These are phyloP conservation scores for Candida vartiovaarae DNA, from an alignment of 805 yeast genomes.

Conservation along the genomic window DNA sequence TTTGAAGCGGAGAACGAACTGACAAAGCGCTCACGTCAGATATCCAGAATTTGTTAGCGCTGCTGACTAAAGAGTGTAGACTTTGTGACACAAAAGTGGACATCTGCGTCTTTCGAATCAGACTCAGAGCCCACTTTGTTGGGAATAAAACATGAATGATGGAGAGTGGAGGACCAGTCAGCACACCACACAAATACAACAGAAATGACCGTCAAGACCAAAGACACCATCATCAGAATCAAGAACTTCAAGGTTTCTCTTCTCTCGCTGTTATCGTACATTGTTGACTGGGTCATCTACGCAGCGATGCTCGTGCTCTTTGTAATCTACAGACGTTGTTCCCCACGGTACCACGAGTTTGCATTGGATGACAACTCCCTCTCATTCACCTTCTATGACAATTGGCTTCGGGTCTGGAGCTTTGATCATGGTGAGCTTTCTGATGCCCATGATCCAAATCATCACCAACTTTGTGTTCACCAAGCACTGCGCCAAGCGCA, in stretches of 20 bases:
- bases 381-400: conserved; percentile 30
- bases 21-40: too few relatives aligned
- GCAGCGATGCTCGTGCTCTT: conserved; percentile 4
- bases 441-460: conserved; percentile 29
- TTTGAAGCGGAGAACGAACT: too few relatives aligned
- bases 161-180: too few relatives aligned
- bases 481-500: conserved; percentile 16
- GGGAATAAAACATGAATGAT: too few relatives aligned
- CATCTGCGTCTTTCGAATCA: too few relatives aligned
- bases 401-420: conserved; percentile 29
- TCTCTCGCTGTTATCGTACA: conserved; percentile 24
- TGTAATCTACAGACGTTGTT: conserved; percentile 26
- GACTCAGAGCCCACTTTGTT: too few relatives aligned
- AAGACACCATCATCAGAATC: conserved; percentile 23
- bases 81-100: background rate
- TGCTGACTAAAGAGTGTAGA: background rate
- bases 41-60: too few relatives aligned
- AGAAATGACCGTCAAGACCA: conserved; percentile 2
- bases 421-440: conserved; percentile 25
- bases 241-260: conserved; percentile 22
- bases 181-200: too few relatives aligned
- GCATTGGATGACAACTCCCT: conserved; percentile 27
- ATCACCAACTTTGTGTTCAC: conserved; percentile 15
- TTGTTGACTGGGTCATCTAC: conserved; percentile 28
- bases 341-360: conserved; percentile 37